Evolutionary conservation across 169 alveolate genomes (phyloP).

Genomic region (Plasmodium cynomolgi): DNA sequence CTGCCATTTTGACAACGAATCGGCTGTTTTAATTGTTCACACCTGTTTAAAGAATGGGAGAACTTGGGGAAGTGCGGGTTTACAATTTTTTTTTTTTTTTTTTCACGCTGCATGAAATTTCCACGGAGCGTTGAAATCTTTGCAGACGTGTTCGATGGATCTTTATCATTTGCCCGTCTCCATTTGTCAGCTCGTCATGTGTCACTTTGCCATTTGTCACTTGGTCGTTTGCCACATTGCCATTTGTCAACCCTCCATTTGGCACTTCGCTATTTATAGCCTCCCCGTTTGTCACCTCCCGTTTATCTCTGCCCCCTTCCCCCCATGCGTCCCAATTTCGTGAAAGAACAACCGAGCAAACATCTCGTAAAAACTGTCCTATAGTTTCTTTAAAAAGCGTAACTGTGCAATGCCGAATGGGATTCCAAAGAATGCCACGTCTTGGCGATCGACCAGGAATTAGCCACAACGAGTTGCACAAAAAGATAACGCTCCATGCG

Average conservation of each 20-base stretch:
- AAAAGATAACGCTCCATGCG: not conserved
- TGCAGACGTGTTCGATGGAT: not conserved
- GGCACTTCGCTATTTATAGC: not conserved
- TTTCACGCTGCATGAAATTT: not conserved
- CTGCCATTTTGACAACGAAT: not conserved
- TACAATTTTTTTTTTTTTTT: not conserved
- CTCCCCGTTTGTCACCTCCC: not conserved
- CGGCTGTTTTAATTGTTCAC: not conserved
- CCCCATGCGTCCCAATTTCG: not conserved
- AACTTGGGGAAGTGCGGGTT: not conserved
- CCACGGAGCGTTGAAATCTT: not conserved
- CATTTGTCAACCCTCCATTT: not conserved
- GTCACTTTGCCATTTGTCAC: not conserved
- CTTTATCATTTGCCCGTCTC: not conserved
- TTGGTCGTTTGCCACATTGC: not conserved
- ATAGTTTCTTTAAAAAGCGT: not conserved
- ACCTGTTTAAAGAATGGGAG: not conserved
- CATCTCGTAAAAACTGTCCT: not conserved
- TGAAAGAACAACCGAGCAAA: not conserved
- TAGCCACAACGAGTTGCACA: not conserved
- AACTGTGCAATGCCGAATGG: not conserved
- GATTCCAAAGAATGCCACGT: not conserved
- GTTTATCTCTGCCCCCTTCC: not conserved
- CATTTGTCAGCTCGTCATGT: not conserved
- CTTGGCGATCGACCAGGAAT: not conserved